phyloP scores from a whole-genome alignment of 495 filamentous ascomycete genomes.

The Tuber brumale region DNA sequence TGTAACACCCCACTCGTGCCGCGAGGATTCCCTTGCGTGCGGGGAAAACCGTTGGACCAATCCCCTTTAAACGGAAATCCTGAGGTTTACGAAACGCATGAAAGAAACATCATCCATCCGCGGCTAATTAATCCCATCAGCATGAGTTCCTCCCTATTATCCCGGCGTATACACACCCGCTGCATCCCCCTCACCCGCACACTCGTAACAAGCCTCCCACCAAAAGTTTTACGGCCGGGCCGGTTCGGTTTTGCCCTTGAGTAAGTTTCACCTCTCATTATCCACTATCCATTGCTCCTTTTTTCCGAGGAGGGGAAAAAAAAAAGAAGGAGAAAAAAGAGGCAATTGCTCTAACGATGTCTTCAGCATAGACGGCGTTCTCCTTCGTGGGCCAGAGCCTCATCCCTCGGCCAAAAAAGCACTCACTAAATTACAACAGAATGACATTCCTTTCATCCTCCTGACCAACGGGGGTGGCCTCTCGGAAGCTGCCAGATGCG shows the following conservation, averaged over 20 bases:
- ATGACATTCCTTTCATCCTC: slow-evolving; percentile 73
- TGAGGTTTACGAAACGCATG: background rate
- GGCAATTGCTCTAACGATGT: slow-evolving; percentile 1
- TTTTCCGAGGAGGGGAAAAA: too few relatives aligned
- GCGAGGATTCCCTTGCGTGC: background rate
- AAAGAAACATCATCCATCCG: background rate
- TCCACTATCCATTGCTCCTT: background rate
- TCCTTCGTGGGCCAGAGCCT: slow-evolving; percentile 73
- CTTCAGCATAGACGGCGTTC: slow-evolving; percentile 85
- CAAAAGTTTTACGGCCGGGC: background rate
- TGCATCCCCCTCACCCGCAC: background rate
- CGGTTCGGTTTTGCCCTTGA: slow-evolving; percentile 80
- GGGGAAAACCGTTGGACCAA: background rate
- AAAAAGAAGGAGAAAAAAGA: background rate
- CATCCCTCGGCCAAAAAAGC: slow-evolving; percentile 74
- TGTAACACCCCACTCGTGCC: background rate
- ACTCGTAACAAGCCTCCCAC: background rate
- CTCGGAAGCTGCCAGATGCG: slow-evolving; percentile 63
- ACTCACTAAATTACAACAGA: slow-evolving; percentile 61
- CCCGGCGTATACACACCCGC: background rate
- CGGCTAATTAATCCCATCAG: background rate
- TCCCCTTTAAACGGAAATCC: background rate
- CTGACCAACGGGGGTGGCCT: slow-evolving; percentile 86
- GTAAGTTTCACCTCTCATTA: slow-evolving; percentile 47
- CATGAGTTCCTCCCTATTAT: background rate